These are phyloP conservation scores for Lizonia empirigonia DNA, from an alignment of 2,329 filamentous ascomycete species.

Conservation along the genomic window DNA sequence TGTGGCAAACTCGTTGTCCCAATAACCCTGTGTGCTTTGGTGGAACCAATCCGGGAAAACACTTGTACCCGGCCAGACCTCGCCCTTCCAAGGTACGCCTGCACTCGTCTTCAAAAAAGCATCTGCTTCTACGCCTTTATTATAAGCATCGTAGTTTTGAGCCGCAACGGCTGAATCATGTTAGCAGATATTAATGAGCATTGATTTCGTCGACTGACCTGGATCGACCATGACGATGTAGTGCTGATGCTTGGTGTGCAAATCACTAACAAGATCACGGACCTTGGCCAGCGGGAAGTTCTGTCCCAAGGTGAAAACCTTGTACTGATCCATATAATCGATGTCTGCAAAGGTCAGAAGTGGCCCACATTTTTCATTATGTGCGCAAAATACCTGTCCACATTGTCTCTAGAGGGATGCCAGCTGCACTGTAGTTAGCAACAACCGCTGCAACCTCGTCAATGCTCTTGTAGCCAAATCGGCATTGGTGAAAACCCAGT, in stretches of 20 bases:
- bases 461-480: slow-evolving; percentile 59
- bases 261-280: slow-evolving; percentile 66
- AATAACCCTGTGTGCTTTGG: slow-evolving; percentile 66
- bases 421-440: slow-evolving; percentile 66
- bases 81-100: slow-evolving; percentile 63
- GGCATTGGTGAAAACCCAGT: slow-evolving; percentile 58
- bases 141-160: slow-evolving; percentile 60
- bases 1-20: slow-evolving; percentile 68
- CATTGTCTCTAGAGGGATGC: slow-evolving; percentile 72
- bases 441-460: slow-evolving; percentile 69
- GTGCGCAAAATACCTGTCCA: slow-evolving; percentile 65
- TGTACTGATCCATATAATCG: slow-evolving; percentile 67
- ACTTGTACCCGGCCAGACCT: slow-evolving; percentile 77
- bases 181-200: slow-evolving; percentile 47
- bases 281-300: slow-evolving; percentile 66
- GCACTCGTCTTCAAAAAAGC: slow-evolving; percentile 60
- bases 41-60: slow-evolving; percentile 80
- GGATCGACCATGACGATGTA: slow-evolving; percentile 83
- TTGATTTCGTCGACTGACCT: slow-evolving; percentile 9
- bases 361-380: not conserved
- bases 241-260: slow-evolving; percentile 70
- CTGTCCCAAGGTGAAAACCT: slow-evolving; percentile 68
- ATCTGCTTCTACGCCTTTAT: slow-evolving; percentile 63
- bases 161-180: slow-evolving; percentile 57
- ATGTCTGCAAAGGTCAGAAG: slow-evolving; percentile 55